phyloP scores from a whole-genome alignment of 495 filamentous ascomycete genomes.

The Durotheca rogersii region DNA sequence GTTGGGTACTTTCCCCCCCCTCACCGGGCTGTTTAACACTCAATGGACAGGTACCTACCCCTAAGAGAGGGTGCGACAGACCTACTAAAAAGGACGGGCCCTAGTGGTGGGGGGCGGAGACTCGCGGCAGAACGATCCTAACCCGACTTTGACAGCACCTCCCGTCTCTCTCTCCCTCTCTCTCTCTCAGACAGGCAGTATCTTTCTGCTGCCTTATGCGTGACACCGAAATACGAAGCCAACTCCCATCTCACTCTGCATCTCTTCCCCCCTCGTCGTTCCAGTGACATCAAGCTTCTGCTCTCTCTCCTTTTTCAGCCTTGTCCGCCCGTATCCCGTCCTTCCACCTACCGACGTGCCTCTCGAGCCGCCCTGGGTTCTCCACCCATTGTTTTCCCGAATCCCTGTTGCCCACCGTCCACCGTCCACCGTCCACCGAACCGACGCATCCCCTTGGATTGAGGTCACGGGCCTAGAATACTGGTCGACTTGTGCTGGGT shows the following conservation, averaged over 20 bases:
- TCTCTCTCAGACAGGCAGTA: too few relatives aligned
- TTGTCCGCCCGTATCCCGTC: background rate
- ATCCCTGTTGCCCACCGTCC: background rate
- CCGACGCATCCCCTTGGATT: background rate
- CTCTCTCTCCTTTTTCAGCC: background rate
- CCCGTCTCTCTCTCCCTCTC: background rate
- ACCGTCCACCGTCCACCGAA: background rate
- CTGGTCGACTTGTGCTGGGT: conserved; percentile 7
- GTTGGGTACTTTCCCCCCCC: too few relatives aligned
- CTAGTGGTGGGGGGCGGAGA: background rate
- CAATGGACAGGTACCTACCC: too few relatives aligned
- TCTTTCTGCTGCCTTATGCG: too few relatives aligned
- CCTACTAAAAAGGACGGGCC: too few relatives aligned
- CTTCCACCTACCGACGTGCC: background rate
- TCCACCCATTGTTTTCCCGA: background rate
- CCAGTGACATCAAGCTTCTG: background rate
- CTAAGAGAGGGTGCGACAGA: too few relatives aligned
- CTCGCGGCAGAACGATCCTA: background rate
- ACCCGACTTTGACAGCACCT: conserved; percentile 1
- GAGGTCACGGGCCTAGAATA: conserved; percentile 14
- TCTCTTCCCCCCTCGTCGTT: background rate
- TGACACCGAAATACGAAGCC: background rate
- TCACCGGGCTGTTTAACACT: too few relatives aligned
- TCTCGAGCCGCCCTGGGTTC: background rate
- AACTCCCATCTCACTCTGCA: conserved; percentile 3